phyloP scores from a whole-genome alignment of 176 grass and related monocot genomes.

The Urochloa ruziziensis region DNA sequence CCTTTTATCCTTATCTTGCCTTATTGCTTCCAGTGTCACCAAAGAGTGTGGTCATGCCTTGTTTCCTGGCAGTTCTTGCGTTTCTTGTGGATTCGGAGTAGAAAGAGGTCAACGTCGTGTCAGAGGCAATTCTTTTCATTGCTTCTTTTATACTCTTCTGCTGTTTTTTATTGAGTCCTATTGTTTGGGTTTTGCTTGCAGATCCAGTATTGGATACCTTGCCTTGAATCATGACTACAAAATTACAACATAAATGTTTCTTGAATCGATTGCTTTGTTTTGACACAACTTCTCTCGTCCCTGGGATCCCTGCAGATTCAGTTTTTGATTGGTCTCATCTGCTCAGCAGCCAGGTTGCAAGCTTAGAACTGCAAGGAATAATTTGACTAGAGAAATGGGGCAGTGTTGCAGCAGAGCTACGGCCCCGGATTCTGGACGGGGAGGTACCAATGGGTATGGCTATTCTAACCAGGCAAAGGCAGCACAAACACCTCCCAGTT shows the following conservation, averaged over 20 bases:
- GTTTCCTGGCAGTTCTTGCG: not conserved
- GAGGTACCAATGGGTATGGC: constrained; percentile 55
- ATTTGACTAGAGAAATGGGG: constrained; percentile 60
- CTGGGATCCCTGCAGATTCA: constrained; percentile 34
- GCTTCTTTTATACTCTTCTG: not conserved
- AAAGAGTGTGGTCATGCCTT: constrained; percentile 9
- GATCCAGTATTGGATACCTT: constrained; percentile 18
- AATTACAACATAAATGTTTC: not conserved
- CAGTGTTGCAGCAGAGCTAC: constrained; percentile 67
- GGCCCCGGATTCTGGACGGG: constrained; percentile 40
- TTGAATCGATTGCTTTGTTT: constrained; percentile 14
- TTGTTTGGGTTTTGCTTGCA: constrained; percentile 26
- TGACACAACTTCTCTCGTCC: constrained; percentile 13
- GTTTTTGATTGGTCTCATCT: constrained; percentile 23
- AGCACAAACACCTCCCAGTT: constrained; percentile 27
- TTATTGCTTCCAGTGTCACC: constrained; percentile 12
- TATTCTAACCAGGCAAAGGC: constrained; percentile 50
- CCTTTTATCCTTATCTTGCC: constrained; percentile 25
- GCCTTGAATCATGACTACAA: constrained; percentile 11
- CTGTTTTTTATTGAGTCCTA: not conserved
- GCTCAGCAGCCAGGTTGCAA: not conserved
- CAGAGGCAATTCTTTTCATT: constrained; percentile 18
- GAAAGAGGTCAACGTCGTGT: constrained; percentile 40
- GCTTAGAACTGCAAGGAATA: constrained; percentile 20
- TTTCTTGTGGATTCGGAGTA: constrained; percentile 22